Conservation (phyloP, 306 rosid species). For the Nissolia schottii region DNA sequence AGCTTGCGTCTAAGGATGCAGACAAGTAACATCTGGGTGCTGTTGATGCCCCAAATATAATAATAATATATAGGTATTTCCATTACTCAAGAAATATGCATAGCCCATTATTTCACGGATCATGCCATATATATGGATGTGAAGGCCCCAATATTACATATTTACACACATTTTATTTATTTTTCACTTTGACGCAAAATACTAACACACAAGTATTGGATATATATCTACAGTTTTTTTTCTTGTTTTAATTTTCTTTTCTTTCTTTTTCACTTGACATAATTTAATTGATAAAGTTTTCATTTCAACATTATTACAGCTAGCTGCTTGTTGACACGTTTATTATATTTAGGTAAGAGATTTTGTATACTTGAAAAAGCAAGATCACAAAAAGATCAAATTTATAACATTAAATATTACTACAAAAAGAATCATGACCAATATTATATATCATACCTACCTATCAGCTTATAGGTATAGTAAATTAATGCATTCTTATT, state of each 20-base stretch:
- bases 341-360: neutral
- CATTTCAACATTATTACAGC: neutral
- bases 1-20: constrained; percentile 25
- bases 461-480: neutral
- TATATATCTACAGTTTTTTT: too few species aligned
- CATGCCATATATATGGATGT: constrained; percentile 9
- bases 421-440: neutral
- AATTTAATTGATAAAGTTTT: neutral
- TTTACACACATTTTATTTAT: too few species aligned
- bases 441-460: neutral
- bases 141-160: neutral
- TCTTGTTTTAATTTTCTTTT: too few species aligned
- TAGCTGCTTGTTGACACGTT: neutral
- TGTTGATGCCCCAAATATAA: constrained; percentile 20
- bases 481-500: neutral
- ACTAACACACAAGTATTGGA: neutral
- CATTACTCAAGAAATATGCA: constrained; percentile 15
- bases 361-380: neutral
- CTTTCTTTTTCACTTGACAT: neutral
- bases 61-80: constrained; percentile 1
- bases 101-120: constrained; percentile 23
- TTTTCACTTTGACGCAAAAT: neutral
- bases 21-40: constrained; percentile 31
- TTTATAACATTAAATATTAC: neutral
- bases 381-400: neutral